Conservation (phyloP, 805 yeast genomes). For the Cyberlindnera suaveolens region DNA sequence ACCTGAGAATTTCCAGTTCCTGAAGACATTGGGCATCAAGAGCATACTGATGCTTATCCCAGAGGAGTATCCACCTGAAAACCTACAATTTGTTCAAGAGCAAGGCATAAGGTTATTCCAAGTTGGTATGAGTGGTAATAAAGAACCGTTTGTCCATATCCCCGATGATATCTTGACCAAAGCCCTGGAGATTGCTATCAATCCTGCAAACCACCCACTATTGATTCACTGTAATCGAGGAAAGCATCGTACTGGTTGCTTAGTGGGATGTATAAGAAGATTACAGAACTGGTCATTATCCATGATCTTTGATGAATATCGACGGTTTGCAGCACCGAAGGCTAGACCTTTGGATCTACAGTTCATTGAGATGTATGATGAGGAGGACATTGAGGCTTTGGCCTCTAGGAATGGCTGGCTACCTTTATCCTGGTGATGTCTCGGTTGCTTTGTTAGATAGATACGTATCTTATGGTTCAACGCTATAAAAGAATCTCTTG, state of each 20-base stretch:
- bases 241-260: slow-evolving; percentile 94
- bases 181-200: slow-evolving; percentile 73
- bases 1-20: slow-evolving; percentile 69
- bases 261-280: slow-evolving; percentile 86
- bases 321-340: slow-evolving; percentile 92
- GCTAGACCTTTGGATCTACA: slow-evolving; percentile 95
- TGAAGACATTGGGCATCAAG: slow-evolving; percentile 56
- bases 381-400: slow-evolving; percentile 46
- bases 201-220: slow-evolving; percentile 88
- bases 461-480: not conserved
- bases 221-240: slow-evolving; percentile 95
- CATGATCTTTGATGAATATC: slow-evolving; percentile 91
- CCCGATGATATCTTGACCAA: slow-evolving; percentile 62
- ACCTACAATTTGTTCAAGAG: slow-evolving; percentile 52
- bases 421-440: slow-evolving; percentile 58
- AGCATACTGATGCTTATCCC: slow-evolving; percentile 82
- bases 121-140: slow-evolving; percentile 91
- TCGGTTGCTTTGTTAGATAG: too few species aligned
- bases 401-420: slow-evolving; percentile 52
- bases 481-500: slow-evolving; percentile 46
- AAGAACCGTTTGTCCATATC: slow-evolving; percentile 85
- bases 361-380: slow-evolving; percentile 85
- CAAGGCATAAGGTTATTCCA: slow-evolving; percentile 70
- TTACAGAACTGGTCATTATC: slow-evolving; percentile 90
- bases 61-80: slow-evolving; percentile 83